phyloP scores from a whole-genome alignment of 2,329 filamentous ascomycete genomes.

The Domatiomyces catenatus region DNA sequence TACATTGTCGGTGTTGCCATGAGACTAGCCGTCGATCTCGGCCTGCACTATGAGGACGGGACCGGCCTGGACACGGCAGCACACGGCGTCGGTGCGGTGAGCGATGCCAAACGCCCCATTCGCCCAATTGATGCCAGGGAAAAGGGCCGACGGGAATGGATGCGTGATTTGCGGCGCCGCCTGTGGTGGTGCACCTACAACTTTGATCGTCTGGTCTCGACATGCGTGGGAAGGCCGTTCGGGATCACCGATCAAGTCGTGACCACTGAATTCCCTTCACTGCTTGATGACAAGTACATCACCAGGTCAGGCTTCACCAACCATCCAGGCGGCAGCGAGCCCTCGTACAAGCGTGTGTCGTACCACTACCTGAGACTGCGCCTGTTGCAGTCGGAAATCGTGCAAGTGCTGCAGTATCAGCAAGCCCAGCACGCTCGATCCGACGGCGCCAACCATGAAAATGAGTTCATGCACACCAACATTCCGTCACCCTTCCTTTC shows the following conservation, averaged over 20 bases:
- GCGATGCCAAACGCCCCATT: conserved; percentile 8
- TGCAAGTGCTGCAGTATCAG: conserved; percentile 85
- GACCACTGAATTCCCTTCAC: conserved; percentile 83
- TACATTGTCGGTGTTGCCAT: conserved; percentile 94
- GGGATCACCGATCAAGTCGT: conserved; percentile 93
- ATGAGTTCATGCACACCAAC: conserved; percentile 61
- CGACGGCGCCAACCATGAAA: conserved; percentile 46
- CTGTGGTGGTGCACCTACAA: conserved; percentile 98
- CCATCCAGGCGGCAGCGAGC: conserved; percentile 40
- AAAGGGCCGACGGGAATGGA: conserved; percentile 60
- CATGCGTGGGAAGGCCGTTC: conserved; percentile 83
- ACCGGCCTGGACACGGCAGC: conserved; percentile 42
- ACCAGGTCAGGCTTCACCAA: conserved; percentile 59
- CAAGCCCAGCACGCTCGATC: conserved; percentile 66
- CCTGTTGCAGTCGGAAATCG: conserved; percentile 80
- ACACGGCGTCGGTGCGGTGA: conserved; percentile 20
- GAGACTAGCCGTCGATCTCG: conserved; percentile 76
- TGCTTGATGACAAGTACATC: conserved; percentile 77
- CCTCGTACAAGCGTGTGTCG: conserved; percentile 80
- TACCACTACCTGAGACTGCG: conserved; percentile 85
- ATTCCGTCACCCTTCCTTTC: conserved; percentile 74
- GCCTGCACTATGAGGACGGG: conserved; percentile 83
- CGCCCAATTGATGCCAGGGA: conserved; percentile 35
- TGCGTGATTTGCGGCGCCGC: conserved; percentile 68
- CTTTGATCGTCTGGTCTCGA: conserved; percentile 84